Evolutionary conservation across 2,329 filamentous ascomycete genomes (phyloP), one percentile per base, ranked within the genome.

Genomic region (Periglandula ipomoeae): DNA sequence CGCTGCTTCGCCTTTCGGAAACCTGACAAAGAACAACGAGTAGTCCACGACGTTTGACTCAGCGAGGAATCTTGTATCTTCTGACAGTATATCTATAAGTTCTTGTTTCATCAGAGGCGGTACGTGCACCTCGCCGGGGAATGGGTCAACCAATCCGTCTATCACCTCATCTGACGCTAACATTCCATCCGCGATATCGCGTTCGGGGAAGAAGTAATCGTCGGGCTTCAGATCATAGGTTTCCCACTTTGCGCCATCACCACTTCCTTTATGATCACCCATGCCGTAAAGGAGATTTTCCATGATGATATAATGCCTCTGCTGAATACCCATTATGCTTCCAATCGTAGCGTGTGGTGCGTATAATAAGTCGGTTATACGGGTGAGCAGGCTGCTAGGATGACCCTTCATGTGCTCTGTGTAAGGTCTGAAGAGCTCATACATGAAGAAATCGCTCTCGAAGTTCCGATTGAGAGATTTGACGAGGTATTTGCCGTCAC

Each of bases 291-390:
- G 68, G 2, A 87, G 70, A 59, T 89, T 89, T 61, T 88, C 85
- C 85, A 89, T 89, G 57, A 89, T 72, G 51, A 89, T 84, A 58
- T 88, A 84, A 55, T 87, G 84, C 1, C 78, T 79, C 0, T 85
- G 84, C 0, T 82, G 78, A 1, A 75, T 65, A 4, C 81, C 75
- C 0, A 87, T 55, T 0, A 81, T 56, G 1, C 76, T 73, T 1
- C 84, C 85, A 1, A 89, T 58, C 0, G 81, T 79, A 0, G 64
- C 56, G 9, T 74, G 71, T 0, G 75, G 71, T 0, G 75, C 73
- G 46, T 78, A 74, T 0, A 87, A 69, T 50, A 88, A 79, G 61
- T 89, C 83, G 22, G 80, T 85, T 57, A 89, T 88, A 45, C 83
- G 79, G 5, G 87, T 78, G 1, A 89, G 71, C 0, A 88, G 67